Conservation (phyloP, 306 rosid genomes). For the Quercus ilex region DNA sequence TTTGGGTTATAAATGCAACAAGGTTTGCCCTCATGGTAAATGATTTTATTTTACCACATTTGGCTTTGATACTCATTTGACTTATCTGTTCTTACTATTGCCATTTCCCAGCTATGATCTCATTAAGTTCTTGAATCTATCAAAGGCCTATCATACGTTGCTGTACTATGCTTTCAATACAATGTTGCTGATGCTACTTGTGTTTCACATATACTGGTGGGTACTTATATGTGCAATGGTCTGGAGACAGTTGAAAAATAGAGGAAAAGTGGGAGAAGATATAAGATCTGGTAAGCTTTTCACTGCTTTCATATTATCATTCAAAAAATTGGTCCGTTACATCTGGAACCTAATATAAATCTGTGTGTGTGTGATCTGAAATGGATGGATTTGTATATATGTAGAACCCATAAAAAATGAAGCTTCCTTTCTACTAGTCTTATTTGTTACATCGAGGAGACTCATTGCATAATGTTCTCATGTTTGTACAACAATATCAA, state of each 20-base stretch:
- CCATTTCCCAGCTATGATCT: constrained; percentile 63
- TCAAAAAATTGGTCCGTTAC: background rate
- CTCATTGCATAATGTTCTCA: background rate
- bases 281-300: constrained; percentile 85
- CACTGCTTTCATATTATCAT: constrained; percentile 14
- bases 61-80: constrained; percentile 11
- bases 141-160: constrained; percentile 30
- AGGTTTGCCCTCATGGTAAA: constrained; percentile 57
- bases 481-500: background rate
- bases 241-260: constrained; percentile 70
- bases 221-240: constrained; percentile 85
- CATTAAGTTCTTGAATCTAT: constrained; percentile 40
- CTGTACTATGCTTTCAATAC: constrained; percentile 81
- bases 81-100: constrained; percentile 31
- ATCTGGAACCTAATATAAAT: background rate
- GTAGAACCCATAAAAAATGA: background rate
- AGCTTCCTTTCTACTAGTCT: background rate
- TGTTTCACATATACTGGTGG: constrained; percentile 99
- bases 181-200: constrained; percentile 72
- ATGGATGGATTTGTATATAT: background rate
- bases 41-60: constrained; percentile 25
- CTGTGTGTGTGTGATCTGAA: background rate
- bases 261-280: constrained; percentile 96
- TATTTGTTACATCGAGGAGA: background rate
- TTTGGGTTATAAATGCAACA: constrained; percentile 83